Evolutionary conservation across 805 yeast genomes (phyloP).

Genomic region (Diddensiella santjacobensis): DNA sequence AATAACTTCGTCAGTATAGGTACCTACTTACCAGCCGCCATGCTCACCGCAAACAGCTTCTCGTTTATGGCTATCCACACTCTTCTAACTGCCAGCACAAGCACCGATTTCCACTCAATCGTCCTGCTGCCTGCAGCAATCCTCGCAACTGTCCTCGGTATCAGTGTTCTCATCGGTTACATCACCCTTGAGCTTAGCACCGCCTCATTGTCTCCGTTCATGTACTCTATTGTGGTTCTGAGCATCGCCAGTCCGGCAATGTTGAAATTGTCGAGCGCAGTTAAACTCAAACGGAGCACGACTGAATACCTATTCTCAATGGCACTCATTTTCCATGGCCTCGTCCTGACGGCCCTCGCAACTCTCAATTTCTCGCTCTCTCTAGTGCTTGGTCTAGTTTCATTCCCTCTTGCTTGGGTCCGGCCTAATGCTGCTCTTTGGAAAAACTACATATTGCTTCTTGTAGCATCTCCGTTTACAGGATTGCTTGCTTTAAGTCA

Average conservation of each 20-base stretch:
- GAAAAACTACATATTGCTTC: conserved; percentile 29
- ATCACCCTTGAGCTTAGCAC: conserved; percentile 10
- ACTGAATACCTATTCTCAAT: conserved; percentile 35
- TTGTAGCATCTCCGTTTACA: conserved; percentile 51
- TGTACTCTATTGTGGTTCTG: conserved; percentile 1
- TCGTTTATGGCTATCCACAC: conserved; percentile 58
- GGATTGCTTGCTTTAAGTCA: conserved; percentile 31
- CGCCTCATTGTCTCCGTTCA: neutral
- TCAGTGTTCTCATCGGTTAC: conserved; percentile 12
- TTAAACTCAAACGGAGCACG: neutral
- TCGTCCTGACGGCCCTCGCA: conserved; percentile 66
- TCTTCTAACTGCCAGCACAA: conserved; percentile 17
- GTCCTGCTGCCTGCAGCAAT: conserved; percentile 4
- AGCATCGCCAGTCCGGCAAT: neutral
- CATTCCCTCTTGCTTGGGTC: conserved; percentile 70
- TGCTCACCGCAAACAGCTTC: conserved; percentile 63
- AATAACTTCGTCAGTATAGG: conserved; percentile 85
- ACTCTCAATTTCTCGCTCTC: conserved; percentile 86
- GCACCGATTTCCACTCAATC: conserved; percentile 4
- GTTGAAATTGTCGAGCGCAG: neutral
- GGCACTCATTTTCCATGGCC: conserved; percentile 59
- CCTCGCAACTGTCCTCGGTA: conserved; percentile 11
- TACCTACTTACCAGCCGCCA: conserved; percentile 84
- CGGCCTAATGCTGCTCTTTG: conserved; percentile 33
- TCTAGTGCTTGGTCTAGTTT: conserved; percentile 60